Conservation (phyloP, 106 monocot species). For the Iris macrosiphon region DNA sequence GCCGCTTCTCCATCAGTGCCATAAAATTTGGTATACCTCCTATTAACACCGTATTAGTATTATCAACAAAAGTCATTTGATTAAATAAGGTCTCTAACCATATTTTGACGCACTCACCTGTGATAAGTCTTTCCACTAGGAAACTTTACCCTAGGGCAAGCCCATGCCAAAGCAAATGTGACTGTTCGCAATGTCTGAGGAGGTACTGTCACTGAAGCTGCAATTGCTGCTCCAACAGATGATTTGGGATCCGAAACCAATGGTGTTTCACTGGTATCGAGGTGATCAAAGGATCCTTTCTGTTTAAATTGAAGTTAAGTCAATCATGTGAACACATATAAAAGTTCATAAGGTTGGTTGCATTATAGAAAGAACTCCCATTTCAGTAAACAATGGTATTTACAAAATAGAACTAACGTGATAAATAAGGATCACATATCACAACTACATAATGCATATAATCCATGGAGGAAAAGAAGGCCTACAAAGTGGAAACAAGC, state of each 20-base stretch:
- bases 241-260: constrained; percentile 31
- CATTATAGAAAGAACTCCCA: no score
- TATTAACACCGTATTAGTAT: constrained; percentile 19
- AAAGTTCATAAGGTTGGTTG: no score
- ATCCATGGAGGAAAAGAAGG: no score
- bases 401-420: no score
- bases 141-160: constrained; percentile 46
- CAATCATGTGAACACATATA: no score
- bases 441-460: no score
- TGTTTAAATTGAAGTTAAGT: constrained; percentile 9
- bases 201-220: constrained; percentile 58
- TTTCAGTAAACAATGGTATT: no score
- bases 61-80: not conserved
- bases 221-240: constrained; percentile 67
- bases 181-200: constrained; percentile 28
- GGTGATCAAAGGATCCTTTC: constrained; percentile 45
- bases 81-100: not conserved
- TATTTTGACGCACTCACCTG: constrained; percentile 23
- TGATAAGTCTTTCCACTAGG: constrained; percentile 38
- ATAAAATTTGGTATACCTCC: constrained; percentile 76
- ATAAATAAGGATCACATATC: no score
- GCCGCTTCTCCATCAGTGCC: constrained; percentile 48
- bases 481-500: no score
- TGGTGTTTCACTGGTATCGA: constrained; percentile 12
- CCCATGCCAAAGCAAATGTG: constrained; percentile 66